Base-by-base conservation (phyloP, 257 asterid species). In the Solanum rostratum region DNA sequence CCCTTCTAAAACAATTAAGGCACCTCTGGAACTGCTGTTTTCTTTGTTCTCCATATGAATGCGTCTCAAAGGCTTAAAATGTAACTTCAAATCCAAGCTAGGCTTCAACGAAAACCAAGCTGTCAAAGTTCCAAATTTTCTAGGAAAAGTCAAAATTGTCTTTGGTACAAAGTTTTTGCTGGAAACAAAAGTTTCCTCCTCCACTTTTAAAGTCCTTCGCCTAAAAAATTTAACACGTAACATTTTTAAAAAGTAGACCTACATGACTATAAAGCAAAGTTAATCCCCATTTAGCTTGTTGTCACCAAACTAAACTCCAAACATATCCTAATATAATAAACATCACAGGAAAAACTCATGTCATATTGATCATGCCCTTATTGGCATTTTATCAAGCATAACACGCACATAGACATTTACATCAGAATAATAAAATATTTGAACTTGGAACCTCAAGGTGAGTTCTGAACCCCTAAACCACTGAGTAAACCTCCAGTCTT, bases 1-100 rank as follows among this genome's bases (percentile, higher is more conserved):
- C 81, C 99, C 99, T 91, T 96, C 99, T 62, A 96, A 89, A 84
- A 96, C 98, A 86, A 96, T 93, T 63, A 96, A 89, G 11, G 99
- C 97, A 49, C 99, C 99, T 88, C 99, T 93, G 39, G 97, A 87
- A 37, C 83, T 85, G 81, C 46, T 81, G 52, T 27, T 37, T 60
- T 85, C 88, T 81, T 82, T 86, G 84, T 86, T 90, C 73, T 93
- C 98, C 98, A 96, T 96, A 86, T 90, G 92, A 82, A 92, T 76
- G 70, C 84, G 85, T 87, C 94, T 92, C 71, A 85, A 87, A 1
- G 89, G 89, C 92, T 91, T 91, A 45, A 88, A 57, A 55, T 83
- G 89, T 83, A 89, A 90, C 60, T 89, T 88, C 87, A 87, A 54
- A 85, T 81, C 83, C 86, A 82, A 68, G 84, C 19, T 76, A 83